phyloP scores from a whole-genome alignment of 768 basidiomycete genomes.

The Myochromella boudieri region DNA sequence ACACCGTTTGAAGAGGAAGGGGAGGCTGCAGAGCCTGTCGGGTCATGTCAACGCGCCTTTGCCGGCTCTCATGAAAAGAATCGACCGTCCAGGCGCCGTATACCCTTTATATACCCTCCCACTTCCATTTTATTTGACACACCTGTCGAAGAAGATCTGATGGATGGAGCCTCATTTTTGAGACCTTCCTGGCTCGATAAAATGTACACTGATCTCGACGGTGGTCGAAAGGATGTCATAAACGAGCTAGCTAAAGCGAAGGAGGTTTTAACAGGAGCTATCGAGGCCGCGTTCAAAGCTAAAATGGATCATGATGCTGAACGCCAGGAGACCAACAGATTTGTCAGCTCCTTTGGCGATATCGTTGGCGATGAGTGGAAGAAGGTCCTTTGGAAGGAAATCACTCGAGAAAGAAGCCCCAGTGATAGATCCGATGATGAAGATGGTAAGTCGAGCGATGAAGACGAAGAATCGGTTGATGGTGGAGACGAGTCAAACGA shows the following conservation, averaged over 20 bases:
- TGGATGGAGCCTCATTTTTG: background rate
- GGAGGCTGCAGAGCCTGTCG: no score
- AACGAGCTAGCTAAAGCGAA: slow-evolving; percentile 1
- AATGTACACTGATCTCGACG: background rate
- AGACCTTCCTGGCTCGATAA: slow-evolving; percentile 3
- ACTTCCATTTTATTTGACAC: no score
- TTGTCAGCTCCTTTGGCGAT: background rate
- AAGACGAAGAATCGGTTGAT: background rate
- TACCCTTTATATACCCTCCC: background rate
- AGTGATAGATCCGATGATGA: background rate
- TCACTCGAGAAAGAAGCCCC: background rate
- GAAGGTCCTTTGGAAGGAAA: background rate
- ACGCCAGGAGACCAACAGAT: background rate
- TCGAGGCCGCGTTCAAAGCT: background rate
- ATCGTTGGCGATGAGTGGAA: background rate
- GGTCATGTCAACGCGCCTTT: no score
- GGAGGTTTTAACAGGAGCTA: background rate
- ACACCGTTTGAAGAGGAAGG: no score
- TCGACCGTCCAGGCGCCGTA: no score
- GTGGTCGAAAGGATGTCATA: background rate
- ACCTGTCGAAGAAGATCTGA: no score
- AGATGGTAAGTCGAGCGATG: background rate
- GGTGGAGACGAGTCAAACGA: background rate
- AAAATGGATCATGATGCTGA: slow-evolving; percentile 1
- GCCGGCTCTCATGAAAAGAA: no score